Evolutionary conservation across 805 yeast species (phyloP), one percentile per base, ranked within the genome.

Genomic region (Priceomyces haplophilus): DNA sequence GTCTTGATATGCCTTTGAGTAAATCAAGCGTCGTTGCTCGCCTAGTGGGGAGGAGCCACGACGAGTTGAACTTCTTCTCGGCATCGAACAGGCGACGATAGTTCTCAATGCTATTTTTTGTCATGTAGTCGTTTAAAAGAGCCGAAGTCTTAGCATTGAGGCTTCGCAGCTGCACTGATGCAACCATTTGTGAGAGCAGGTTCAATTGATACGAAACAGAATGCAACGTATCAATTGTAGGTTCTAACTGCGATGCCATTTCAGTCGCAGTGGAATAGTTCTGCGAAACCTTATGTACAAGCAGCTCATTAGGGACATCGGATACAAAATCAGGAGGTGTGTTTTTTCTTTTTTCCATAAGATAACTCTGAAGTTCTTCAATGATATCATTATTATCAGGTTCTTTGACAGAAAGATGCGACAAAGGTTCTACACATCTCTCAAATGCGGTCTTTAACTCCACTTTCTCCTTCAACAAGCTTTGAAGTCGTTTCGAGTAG

Each of bases 391-490:
- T 48, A 1, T 47, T 44, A n/a, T 49, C 46, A n/a, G 47, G 44
- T 37, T 43, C 44, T 53, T 35, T 23, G n/a, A 41, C 34, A 23
- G 46, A 34, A 3, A 56, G 38, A 23, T 41, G 41, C n/a, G 45
- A 43, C 7, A 60, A 45, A 1, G 58, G 55, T 11, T 46, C 34
- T 16, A 54, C 35, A 12, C 56, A 37, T 16, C 48, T 46, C 6
- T 49, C 52, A 34, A 56, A 62, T 2, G 64, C 54, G 13, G 56
- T 51, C 41, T 61, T 62, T 83, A 87, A 80, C 29, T 65, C 65
- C 7, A 51, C 56, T 44, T 72, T 75, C 43, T 82, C 84, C 21
- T 56, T 53, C 32, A 64, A 61, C 39, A 84, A 59, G 17, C 64
- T 62, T 8, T 55, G 52, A 39, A 82, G 59, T 48, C 78, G 72